Conservation (phyloP, 192 early-diverging fungal genomes). For the Neocallimastix lanati region DNA sequence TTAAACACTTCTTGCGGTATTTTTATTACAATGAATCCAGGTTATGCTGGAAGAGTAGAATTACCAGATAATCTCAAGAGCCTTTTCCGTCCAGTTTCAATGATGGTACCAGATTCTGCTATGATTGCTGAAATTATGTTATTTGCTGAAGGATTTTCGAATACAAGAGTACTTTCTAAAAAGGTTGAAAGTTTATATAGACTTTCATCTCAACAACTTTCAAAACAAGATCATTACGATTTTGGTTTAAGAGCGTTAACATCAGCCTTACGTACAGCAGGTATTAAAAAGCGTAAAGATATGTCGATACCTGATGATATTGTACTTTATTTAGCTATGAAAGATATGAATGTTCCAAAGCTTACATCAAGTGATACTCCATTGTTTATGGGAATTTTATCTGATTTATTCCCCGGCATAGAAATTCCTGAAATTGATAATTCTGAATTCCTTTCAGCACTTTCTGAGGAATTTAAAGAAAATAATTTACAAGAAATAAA, state of each 20-base stretch:
- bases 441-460: constrained; percentile 10
- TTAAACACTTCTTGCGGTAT: constrained; percentile 11
- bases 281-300: constrained; percentile 19
- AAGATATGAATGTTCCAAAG: constrained; percentile 32
- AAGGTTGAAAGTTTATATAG: constrained; percentile 36
- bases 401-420: constrained; percentile 30
- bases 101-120: constrained; percentile 40
- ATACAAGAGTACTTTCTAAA: constrained; percentile 24
- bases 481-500: constrained; percentile 21
- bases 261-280: constrained; percentile 27
- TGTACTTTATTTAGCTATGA: constrained; percentile 3
- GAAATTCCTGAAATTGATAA: constrained; percentile 23
- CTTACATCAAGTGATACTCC: constrained; percentile 23
- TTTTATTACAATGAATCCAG: constrained; percentile 39
- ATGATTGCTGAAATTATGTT: constrained; percentile 38
- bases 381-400: constrained; percentile 23
- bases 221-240: constrained; percentile 28
- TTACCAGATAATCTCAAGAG: constrained; percentile 41
- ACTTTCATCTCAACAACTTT: constrained; percentile 30
- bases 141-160: constrained; percentile 35
- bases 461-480: constrained; percentile 23
- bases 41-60: constrained; percentile 37
- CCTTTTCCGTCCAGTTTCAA: constrained; percentile 34
- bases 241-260: constrained; percentile 40
- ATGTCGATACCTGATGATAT: neutral